Evolutionary conservation across 2,329 filamentous ascomycete species (phyloP).

Genomic region (Nemania diffusa): DNA sequence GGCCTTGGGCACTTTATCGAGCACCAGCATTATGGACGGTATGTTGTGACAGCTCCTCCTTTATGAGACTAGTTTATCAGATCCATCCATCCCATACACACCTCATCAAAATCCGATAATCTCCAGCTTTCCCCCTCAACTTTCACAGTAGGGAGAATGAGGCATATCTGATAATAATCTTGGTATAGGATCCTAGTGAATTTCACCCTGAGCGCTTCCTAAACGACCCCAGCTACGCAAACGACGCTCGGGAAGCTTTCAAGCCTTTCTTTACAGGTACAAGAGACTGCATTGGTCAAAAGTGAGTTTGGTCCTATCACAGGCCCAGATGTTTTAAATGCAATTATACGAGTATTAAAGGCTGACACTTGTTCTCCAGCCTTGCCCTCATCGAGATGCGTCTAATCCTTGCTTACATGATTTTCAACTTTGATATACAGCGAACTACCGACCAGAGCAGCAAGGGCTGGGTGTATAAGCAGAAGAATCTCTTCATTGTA

Average conservation of each 20-base stretch:
- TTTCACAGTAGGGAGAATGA: not conserved
- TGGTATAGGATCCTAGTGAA: not conserved
- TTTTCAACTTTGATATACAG: conserved; percentile 18
- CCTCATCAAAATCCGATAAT: too few relatives aligned
- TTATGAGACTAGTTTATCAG: not conserved
- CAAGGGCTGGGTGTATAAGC: conserved; percentile 17
- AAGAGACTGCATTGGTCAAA: not conserved
- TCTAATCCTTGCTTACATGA: conserved; percentile 11
- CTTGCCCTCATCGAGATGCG: conserved; percentile 18
- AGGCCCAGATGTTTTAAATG: too few relatives aligned
- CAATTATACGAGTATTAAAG: too few relatives aligned
- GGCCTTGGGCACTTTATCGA: conserved; percentile 31
- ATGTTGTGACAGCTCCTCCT: not conserved
- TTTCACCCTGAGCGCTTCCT: not conserved
- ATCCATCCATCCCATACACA: too few relatives aligned
- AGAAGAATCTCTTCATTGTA: conserved; percentile 16
- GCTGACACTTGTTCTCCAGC: conserved; percentile 1
- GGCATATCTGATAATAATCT: not conserved
- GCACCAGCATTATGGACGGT: conserved; percentile 29
- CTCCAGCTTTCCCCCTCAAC: too few relatives aligned
- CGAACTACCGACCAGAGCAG: conserved; percentile 1
- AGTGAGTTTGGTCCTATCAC: not conserved
- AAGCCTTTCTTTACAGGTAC: not conserved
- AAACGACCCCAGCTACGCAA: not conserved
- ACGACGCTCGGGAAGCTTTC: not conserved